Base-by-base conservation (phyloP, 768 basidiomycete species). In the Dioszegia crocea region DNA sequence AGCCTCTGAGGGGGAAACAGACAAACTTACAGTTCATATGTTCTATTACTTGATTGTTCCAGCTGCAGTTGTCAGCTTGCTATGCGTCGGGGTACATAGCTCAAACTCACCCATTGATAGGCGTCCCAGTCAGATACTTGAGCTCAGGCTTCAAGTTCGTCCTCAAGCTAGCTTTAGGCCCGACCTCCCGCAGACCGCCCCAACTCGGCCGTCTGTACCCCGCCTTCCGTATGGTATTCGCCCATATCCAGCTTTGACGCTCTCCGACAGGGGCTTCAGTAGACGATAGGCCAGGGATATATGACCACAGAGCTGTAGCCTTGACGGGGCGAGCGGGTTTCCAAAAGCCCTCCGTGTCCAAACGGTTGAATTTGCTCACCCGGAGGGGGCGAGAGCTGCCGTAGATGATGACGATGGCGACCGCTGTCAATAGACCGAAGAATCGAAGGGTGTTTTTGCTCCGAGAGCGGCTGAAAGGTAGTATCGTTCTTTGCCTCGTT, bases 1-100 rank as follows among this genome's bases (percentile, higher is more conserved):
- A 46, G 21, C 9, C 45, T 10, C 14, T 11, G 21, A 23, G 8
- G 9, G 9, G 9, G 17, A 17, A 12, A 4, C 19, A 46, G 19
- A 24, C 4, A 46, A 24, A 46, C 45, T 5, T 27, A 46, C 45
- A 6, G 17, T 46, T 46, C 4, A 46, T 27, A 9, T 8, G 14
- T 24, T 46, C 45, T 4, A 46, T 46, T 10, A 46, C 24, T 46
- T 46, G 45, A 26, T 46, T 46, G 24, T 46, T 46, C 45, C 45
- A 46, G 8, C 45, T 46, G 26, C 4, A 43, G 41, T n/a, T n/a
- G n/a, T n/a, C n/a, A n/a, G n/a, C n/a, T n/a, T n/a, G n/a, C n/a
- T n/a, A n/a, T n/a, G n/a, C n/a, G n/a, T n/a, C n/a, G n/a, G n/a
- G n/a, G n/a, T n/a, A n/a, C n/a, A n/a, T n/a, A n/a, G n/a, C n/a